These are phyloP conservation scores for Nannochloropsis limnetica DNA, from an alignment of 352 stramenopile genomes.

Conservation along the genomic window DNA sequence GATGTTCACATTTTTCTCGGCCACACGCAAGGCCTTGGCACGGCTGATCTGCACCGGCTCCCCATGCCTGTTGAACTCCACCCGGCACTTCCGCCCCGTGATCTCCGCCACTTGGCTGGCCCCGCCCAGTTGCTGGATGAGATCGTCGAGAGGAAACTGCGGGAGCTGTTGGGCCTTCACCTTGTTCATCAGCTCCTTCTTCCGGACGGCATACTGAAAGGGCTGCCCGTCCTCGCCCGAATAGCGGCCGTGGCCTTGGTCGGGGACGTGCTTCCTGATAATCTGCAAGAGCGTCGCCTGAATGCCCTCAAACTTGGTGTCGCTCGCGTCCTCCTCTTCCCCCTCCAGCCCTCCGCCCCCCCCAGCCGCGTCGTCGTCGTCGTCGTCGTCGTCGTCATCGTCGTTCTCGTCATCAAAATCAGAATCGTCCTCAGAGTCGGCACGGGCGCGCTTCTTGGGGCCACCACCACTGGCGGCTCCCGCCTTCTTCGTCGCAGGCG, in stretches of 20 bases:
- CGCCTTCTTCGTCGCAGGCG: not conserved
- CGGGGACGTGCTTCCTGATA: constrained; percentile 22
- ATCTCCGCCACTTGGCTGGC: constrained; percentile 58
- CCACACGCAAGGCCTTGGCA: not conserved
- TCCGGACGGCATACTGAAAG: not conserved
- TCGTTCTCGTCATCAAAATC: not conserved
- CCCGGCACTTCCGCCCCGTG: constrained; percentile 54
- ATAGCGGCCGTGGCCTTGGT: not conserved
- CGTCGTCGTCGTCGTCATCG: not conserved
- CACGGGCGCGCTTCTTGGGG: too few relatives aligned
- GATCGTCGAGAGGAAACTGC: constrained; percentile 54
- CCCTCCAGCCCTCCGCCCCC: not conserved
- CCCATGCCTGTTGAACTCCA: constrained; percentile 29
- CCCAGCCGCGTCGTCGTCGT: not conserved
- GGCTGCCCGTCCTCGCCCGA: not conserved
- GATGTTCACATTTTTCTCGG: constrained; percentile 46
- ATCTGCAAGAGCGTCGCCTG: constrained; percentile 3
- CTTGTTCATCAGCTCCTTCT: constrained; percentile 35
- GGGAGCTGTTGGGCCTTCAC: constrained; percentile 38
- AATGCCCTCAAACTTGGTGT: not conserved
- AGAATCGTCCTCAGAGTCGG: too few relatives aligned
- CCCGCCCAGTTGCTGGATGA: constrained; percentile 61
- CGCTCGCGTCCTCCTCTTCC: not conserved
- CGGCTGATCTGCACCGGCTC: constrained; percentile 36
- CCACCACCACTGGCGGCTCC: too few relatives aligned